These are phyloP conservation scores for Anthracocystis panici-leucophaei DNA, from an alignment of 1,284 basidiomycete genomes.

Conservation along the genomic window DNA sequence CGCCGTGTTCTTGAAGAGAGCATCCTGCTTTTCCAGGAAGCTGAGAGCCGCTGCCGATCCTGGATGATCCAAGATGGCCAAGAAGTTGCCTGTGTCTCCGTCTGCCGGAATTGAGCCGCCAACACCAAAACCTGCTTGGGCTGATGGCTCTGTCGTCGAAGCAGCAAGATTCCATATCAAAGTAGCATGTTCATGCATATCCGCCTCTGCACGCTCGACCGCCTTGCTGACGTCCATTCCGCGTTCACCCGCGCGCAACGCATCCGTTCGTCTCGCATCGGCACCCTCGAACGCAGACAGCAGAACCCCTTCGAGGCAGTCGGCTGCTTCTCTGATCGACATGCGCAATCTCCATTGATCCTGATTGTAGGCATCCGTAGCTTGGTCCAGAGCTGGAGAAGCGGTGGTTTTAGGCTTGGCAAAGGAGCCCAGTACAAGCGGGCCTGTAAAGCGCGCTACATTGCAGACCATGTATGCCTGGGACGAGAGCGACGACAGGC, in stretches of 20 bases:
- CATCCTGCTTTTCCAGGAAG: constrained; percentile 91
- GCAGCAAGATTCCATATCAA: constrained; percentile 35
- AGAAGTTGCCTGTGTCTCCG: constrained; percentile 82
- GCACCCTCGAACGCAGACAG: constrained; percentile 86
- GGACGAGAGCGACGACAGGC: constrained; percentile 35
- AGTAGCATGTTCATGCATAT: constrained; percentile 43
- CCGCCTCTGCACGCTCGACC: constrained; percentile 40
- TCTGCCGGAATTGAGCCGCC: constrained; percentile 73
- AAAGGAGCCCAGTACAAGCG: constrained; percentile 54
- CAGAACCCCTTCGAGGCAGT: constrained; percentile 86
- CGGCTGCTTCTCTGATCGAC: constrained; percentile 74
- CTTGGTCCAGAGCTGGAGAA: not conserved
- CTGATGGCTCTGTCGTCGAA: constrained; percentile 15
- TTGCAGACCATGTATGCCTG: constrained; percentile 74
- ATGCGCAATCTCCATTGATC: constrained; percentile 31
- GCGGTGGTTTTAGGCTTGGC: constrained; percentile 7
- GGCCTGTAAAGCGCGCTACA: constrained; percentile 80
- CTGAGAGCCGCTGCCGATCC: constrained; percentile 68
- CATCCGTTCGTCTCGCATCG: constrained; percentile 74
- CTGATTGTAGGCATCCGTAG: constrained; percentile 12
- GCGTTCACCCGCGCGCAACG: constrained; percentile 36
- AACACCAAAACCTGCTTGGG: not conserved
- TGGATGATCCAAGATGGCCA: constrained; percentile 73
- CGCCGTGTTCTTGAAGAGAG: constrained; percentile 81
- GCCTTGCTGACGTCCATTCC: constrained; percentile 50